Evolutionary conservation across 805 yeast genomes (phyloP), one percentile per base, ranked within the genome.

Genomic region (Isabelozyma heimii): DNA sequence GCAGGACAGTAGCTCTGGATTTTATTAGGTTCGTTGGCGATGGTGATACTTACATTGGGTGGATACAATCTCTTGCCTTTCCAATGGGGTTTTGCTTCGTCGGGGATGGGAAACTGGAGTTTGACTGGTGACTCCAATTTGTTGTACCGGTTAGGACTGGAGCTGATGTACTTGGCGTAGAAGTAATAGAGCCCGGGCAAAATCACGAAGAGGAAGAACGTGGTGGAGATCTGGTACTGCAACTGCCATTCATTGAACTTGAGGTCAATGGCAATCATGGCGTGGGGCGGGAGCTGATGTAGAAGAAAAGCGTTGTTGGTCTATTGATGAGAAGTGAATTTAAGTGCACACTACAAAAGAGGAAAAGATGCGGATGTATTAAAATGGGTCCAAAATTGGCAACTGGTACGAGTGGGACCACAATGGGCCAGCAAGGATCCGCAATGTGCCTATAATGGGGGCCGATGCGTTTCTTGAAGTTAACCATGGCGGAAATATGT

Each of bases 1-100:
- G 98, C 97, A 3, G 99, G 99, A 69, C 99, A 92, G 65, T 89
- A 87, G 52, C 91, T 82, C 61, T 89, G 91, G 52, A 92, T 88
- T 54, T 68, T 74, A 16, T 72, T 75, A 2, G 92, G 88, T 47
- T 87, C 91, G 20, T 78, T 79, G 2, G 79, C 77, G 48, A 81
- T 80, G 43, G 72, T 70, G 3, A 89, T 74, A 12, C 82, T 72
- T 12, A 86, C 79, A 47, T 65, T 63, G 1, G 76, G 70, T 0
- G 90, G 85, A 46, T 81, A 79, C 33, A 89, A 73, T 46, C 97
- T 73, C 58, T 83, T 86, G 6, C 96, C 96, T 66, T 91, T 91
- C 97, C 97, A 91, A 62, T 89, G 92, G 4, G 91, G 89, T 62
- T 83, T 78, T 28, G 95, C 90, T 59, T 86, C 89, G 52, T 80